Percentiles rank a stretch among this genome's conserved stretches.
phyloP scores from a whole-genome alignment of 2,329 filamentous ascomycete genomes.

The Xylariaceae sp. region DNA sequence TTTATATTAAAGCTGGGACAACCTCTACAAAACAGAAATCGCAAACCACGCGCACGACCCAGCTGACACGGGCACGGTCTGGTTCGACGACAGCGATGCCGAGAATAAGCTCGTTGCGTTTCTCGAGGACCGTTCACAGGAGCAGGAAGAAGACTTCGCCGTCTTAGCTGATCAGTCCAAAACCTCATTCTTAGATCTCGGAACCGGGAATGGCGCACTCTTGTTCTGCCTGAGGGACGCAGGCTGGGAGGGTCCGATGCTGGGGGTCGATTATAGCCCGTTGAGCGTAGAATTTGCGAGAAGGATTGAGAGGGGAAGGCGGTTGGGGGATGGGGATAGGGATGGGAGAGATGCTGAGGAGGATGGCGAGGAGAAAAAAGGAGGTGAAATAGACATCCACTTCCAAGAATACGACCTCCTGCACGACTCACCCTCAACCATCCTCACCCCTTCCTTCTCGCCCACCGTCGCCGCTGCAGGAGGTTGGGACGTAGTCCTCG shows the following conservation, averaged over 20 bases:
- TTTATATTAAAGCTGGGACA: conserved; percentile 68
- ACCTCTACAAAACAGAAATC: conserved; percentile 67
- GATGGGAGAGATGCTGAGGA: conserved; percentile 3
- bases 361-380: conserved; percentile 22
- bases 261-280: conserved; percentile 85
- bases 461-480: conserved; percentile 7
- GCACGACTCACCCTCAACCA: conserved; percentile 33
- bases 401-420: conserved; percentile 64
- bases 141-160: too few relatives aligned
- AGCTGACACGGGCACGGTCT: conserved; percentile 80
- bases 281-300: conserved; percentile 70
- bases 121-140: conserved; percentile 37
- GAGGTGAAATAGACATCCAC: conserved; percentile 27
- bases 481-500: conserved; percentile 88
- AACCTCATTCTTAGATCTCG: conserved; percentile 76
- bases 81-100: conserved; percentile 93
- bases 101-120: conserved; percentile 73
- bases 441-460: conserved; percentile 26
- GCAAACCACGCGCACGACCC: conserved; percentile 68
- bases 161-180: too few relatives aligned
- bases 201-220: conserved; percentile 90
- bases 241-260: conserved; percentile 63
- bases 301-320: conserved; percentile 49
- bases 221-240: conserved; percentile 72
- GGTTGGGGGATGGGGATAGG: conserved; percentile 20